phyloP scores from a whole-genome alignment of 192 early-diverging fungal species.

The Linnemannia zychae region DNA sequence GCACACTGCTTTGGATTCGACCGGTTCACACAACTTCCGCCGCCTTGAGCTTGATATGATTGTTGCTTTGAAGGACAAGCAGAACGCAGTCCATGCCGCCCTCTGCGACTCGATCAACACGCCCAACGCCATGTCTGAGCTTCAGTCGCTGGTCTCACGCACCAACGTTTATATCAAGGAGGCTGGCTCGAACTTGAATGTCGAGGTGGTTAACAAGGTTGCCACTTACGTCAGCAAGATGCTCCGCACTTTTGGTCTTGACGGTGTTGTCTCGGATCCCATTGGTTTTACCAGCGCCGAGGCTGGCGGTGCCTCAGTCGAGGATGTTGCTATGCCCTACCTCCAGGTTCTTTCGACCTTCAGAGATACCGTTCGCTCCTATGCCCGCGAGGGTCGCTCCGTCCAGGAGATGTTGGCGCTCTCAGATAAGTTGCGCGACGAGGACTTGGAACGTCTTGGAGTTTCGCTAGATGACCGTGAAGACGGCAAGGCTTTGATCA shows the following conservation, averaged over 20 bases:
- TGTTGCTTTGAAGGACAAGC: conserved; percentile 71
- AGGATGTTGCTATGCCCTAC: conserved; percentile 79
- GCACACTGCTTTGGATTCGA: conserved; percentile 65
- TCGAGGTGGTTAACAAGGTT: conserved; percentile 81
- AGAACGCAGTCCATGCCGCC: conserved; percentile 83
- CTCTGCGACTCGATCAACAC: conserved; percentile 96
- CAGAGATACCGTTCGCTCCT: conserved; percentile 87
- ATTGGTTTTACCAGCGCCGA: conserved; percentile 76
- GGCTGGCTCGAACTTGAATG: conserved; percentile 70
- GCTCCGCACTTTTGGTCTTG: conserved; percentile 86
- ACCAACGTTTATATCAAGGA: conserved; percentile 87
- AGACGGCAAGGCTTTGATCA: conserved; percentile 93
- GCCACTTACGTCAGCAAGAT: conserved; percentile 87
- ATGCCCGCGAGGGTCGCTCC: conserved; percentile 71
- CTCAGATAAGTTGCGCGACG: conserved; percentile 91
- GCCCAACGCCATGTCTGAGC: conserved; percentile 80
- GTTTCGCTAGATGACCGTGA: conserved; percentile 96
- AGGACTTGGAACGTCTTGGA: conserved; percentile 88
- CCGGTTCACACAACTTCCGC: conserved; percentile 80
- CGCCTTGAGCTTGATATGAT: conserved; percentile 81
- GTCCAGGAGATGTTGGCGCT: conserved; percentile 75
- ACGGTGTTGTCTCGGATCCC: conserved; percentile 65
- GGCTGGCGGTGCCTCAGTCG: conserved; percentile 41
- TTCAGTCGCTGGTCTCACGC: conserved; percentile 82
- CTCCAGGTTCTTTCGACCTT: conserved; percentile 85